Evolutionary conservation across 495 filamentous ascomycete genomes (phyloP), one percentile per base, ranked within the genome.

Genomic region (Aspergillus affinis): DNA sequence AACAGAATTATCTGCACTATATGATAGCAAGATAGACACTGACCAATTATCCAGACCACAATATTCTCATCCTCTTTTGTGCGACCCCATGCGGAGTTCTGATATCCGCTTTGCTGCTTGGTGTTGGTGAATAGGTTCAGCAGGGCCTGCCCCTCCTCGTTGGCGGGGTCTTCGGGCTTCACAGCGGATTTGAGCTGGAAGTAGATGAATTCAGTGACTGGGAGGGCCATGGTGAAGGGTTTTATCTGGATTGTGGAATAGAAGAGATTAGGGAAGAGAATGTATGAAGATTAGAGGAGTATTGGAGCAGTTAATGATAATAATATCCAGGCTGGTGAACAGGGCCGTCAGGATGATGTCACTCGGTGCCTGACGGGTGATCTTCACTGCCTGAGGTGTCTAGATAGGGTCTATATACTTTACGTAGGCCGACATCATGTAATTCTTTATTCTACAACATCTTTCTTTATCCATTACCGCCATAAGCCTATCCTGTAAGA

Each of bases 41-140:
- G 29, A 80, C 77, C 69, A 53, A 78, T 63, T 6, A 68, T 75
- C 77, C 76, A 80, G n/a, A 75, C 67, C 8, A 78, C 50, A 6
- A 60, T 55, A 55, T 68, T 68, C 56, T 69, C 58, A 55, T 80
- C 77, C 48, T 78, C 77, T 12, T 63, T 55, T 5, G 69, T 65
- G 10, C 74, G 67, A 12, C 77, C 77, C 77, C 77, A 80, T 3
- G 70, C 67, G 2, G 77, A 80, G 44, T 61, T 67, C 26, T 65
- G 48, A 54, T 78, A 70, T 48, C 74, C 74, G 58, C 69, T 74
- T 59, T 80, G 72, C 1, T 69, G 61, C 53, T 71, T 66, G 12
- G 67, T 66, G 15, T 61, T 53, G 47, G 61, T 56, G 54, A 78
- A 72, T 23, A 72, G 47, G 6, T 59, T 55, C 17, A 76, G 59